These are phyloP conservation scores for Trypanosoma rangeli DNA, from an alignment of 208 protist genomes.

Conservation along the genomic window DNA sequence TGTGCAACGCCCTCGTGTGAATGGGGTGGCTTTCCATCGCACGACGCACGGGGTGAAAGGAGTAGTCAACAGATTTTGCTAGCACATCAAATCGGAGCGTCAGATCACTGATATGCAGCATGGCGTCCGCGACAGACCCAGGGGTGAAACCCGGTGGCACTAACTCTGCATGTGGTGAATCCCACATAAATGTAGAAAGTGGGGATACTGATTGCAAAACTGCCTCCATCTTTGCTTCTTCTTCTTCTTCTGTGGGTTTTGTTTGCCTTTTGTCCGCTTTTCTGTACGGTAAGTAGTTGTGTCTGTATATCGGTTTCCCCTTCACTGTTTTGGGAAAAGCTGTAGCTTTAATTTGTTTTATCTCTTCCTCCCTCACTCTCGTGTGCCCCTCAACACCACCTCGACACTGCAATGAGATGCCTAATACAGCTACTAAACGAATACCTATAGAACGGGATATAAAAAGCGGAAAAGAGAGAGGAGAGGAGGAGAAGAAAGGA, in stretches of 20 bases:
- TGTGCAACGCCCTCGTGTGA: constrained; percentile 50
- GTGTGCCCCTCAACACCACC: not conserved
- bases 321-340: not conserved
- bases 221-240: constrained; percentile 41
- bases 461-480: not conserved
- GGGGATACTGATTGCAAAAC: constrained; percentile 44
- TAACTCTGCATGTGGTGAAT: constrained; percentile 30
- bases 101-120: constrained; percentile 48
- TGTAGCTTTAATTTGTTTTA: not conserved
- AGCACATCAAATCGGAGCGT: constrained; percentile 73
- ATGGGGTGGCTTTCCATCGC: constrained; percentile 61
- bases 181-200: constrained; percentile 74
- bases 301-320: not conserved
- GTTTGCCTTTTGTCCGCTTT: not conserved
- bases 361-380: not conserved
- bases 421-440: not conserved
- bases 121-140: constrained; percentile 45
- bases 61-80: constrained; percentile 42
- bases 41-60: constrained; percentile 59
- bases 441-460: too few species aligned
- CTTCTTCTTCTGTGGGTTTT: constrained; percentile 7
- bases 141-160: constrained; percentile 31
- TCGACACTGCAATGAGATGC: not conserved
- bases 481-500: not conserved
- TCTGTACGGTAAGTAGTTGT: constrained; percentile 1